phyloP scores from a whole-genome alignment of 2,329 filamentous ascomycete genomes.

The Byssochlamys sp. region DNA sequence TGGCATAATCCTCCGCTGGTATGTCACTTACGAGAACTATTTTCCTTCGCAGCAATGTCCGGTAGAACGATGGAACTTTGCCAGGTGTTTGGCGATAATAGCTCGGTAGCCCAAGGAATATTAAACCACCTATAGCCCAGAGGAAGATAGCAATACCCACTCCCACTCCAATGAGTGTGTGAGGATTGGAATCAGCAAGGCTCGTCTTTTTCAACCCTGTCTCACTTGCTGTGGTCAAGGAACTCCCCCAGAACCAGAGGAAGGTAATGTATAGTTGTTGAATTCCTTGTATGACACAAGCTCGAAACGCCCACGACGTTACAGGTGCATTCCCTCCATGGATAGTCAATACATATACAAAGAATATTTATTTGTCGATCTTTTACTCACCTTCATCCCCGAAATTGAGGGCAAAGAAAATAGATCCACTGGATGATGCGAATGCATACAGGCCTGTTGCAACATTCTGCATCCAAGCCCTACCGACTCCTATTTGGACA shows the following conservation, averaged over 20 bases:
- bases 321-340: constrained; percentile 39
- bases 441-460: constrained; percentile 50
- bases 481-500: constrained; percentile 19
- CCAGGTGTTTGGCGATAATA: constrained; percentile 52
- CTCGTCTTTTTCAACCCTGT: constrained; percentile 3
- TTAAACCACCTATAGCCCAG: constrained; percentile 39
- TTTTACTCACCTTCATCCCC: constrained; percentile 41
- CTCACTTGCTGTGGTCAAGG: constrained; percentile 10
- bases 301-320: constrained; percentile 51
- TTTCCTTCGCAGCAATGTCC: constrained; percentile 45
- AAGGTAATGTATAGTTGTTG: constrained; percentile 52
- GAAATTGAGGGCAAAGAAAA: constrained; percentile 55
- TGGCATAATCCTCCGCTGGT: neutral
- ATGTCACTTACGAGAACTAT: constrained; percentile 25
- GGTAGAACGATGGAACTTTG: constrained; percentile 49
- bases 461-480: constrained; percentile 45
- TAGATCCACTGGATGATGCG: constrained; percentile 48
- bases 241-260: constrained; percentile 54
- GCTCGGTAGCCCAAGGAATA: constrained; percentile 47
- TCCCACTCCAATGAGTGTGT: constrained; percentile 11
- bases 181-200: constrained; percentile 8
- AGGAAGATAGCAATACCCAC: constrained; percentile 44
- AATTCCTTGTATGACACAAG: constrained; percentile 52
- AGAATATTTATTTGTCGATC: neutral
- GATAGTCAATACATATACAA: neutral